These are phyloP conservation scores for Arachis stenosperma DNA, from an alignment of 306 rosid species.

Conservation along the genomic window DNA sequence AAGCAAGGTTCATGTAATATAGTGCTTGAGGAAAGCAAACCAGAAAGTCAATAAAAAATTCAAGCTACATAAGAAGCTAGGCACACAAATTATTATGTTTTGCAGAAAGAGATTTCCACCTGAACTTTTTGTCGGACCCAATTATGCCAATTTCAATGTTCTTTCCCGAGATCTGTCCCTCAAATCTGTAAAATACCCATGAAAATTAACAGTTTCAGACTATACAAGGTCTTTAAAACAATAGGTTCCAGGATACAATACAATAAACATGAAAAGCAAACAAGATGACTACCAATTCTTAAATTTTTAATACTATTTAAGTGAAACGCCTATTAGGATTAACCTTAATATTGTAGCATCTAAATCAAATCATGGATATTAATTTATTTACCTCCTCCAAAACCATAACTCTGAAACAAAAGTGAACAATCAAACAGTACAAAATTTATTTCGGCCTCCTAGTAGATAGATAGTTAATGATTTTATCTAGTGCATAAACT, in stretches of 20 bases:
- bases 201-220: conserved; percentile 14
- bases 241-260: conserved; percentile 14
- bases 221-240: background rate
- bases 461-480: conserved; percentile 17
- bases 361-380: conserved; percentile 22
- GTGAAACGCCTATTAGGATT: background rate
- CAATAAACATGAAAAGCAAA: background rate
- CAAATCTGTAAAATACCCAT: conserved; percentile 55
- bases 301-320: background rate
- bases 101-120: conserved; percentile 48
- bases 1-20: background rate
- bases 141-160: conserved; percentile 97
- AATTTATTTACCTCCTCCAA: conserved; percentile 30
- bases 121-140: conserved; percentile 81
- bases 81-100: background rate
- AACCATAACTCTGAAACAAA: conserved; percentile 12
- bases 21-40: too few species aligned
- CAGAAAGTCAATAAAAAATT: too few species aligned
- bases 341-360: background rate
- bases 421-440: conserved; percentile 6
- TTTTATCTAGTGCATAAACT: conserved; percentile 30
- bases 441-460: conserved; percentile 16
- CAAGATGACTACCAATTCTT: background rate
- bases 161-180: conserved; percentile 94
- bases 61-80: background rate